Conservation (phyloP, 2,329 filamentous ascomycete species). For the Graphium sp. region DNA sequence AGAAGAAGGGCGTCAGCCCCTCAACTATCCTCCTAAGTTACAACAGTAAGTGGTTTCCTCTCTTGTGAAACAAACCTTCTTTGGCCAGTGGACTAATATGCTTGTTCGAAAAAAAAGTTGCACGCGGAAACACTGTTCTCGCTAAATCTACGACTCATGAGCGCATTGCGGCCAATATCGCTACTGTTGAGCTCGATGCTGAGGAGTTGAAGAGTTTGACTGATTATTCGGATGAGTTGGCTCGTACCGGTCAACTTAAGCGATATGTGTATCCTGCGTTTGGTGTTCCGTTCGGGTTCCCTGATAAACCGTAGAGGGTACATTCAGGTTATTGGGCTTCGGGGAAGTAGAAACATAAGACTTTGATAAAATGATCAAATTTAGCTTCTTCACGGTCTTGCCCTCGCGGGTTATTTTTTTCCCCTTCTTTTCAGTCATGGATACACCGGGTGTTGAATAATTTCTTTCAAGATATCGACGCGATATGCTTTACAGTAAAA, state of each 20-base stretch:
- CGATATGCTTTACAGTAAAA: no score
- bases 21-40: constrained; percentile 53
- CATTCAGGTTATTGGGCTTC: no score
- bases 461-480: no score
- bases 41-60: constrained; percentile 36
- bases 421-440: no score
- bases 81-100: background rate
- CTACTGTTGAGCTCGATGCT: constrained; percentile 46
- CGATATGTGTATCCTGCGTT: constrained; percentile 55
- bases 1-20: constrained; percentile 44
- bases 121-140: constrained; percentile 52
- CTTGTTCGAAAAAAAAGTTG: constrained; percentile 37
- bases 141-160: constrained; percentile 55
- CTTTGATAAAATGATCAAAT: no score
- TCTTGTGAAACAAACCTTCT: background rate
- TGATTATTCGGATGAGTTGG: constrained; percentile 34
- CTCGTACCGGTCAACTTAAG: constrained; percentile 31
- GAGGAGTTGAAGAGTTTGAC: constrained; percentile 38
- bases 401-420: no score
- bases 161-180: constrained; percentile 54
- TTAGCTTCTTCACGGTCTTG: no score
- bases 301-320: constrained; percentile 42
- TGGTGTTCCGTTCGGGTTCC: constrained; percentile 53
- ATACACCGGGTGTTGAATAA: no score
- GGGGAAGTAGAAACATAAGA: no score